phyloP scores from a whole-genome alignment of 352 stramenopile species.

The Halophytophthora batemanensis region DNA sequence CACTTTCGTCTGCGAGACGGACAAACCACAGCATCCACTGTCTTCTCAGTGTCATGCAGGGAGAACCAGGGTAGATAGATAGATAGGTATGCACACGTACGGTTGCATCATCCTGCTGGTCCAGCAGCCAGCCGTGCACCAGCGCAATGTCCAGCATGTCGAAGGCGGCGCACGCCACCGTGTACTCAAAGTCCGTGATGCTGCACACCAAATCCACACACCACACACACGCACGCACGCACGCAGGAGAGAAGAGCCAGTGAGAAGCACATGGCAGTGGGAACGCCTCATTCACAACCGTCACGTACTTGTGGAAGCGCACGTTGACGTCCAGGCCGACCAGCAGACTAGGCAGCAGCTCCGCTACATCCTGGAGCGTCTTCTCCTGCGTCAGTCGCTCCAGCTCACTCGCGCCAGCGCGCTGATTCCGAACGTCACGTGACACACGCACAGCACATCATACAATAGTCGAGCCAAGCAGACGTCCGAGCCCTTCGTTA shows the following conservation, averaged over 20 bases:
- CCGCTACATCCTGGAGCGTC: conserved; percentile 87
- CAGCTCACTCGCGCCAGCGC: conserved; percentile 48
- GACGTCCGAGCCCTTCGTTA: too few relatives aligned
- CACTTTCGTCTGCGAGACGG: conserved; percentile 40
- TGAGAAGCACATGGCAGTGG: not conserved
- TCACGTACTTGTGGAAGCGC: conserved; percentile 88
- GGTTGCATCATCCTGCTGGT: conserved; percentile 87
- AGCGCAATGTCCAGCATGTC: conserved; percentile 95
- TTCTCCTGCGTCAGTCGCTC: conserved; percentile 73
- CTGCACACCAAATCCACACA: conserved; percentile 19
- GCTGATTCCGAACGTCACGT: conserved; percentile 12
- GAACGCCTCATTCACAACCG: not conserved
- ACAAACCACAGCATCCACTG: conserved; percentile 1
- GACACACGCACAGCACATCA: not conserved
- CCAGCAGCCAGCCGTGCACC: conserved; percentile 97
- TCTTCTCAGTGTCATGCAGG: not conserved
- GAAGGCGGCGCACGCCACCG: conserved; percentile 92
- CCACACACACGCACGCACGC: too few relatives aligned
- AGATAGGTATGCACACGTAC: conserved; percentile 21
- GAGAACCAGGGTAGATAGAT: conserved; percentile 1
- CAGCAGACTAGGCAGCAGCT: conserved; percentile 92
- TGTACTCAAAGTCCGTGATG: conserved; percentile 95
- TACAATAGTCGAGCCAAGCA: too few relatives aligned
- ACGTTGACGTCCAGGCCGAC: conserved; percentile 98
- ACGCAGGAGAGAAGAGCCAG: conserved; percentile 3